Base-by-base conservation (phyloP, 2,329 filamentous ascomycete species). In the Trichothecium roseum region DNA sequence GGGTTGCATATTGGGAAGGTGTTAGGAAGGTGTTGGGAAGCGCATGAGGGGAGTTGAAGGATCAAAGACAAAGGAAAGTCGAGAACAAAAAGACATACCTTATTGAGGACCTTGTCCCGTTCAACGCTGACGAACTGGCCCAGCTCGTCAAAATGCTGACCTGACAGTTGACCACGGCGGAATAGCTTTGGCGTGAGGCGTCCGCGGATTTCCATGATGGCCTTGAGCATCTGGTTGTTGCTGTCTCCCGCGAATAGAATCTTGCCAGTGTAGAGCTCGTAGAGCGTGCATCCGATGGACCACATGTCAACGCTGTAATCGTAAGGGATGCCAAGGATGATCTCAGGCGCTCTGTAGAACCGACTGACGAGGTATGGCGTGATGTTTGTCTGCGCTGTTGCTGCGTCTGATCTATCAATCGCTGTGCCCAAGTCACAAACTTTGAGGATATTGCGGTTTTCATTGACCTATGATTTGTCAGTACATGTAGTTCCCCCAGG, bases 371-470 rank as follows among this genome's bases (percentile, higher is more conserved):
- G 78, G 53, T 96, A 96, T 10, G 87, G 87, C 1, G 87, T 94
- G 42, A 94, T 83, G 51, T 94, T 86, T 43, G 84, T 91, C 39
- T 76, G 70, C 8, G 71, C 69, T n/a, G 70, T 76, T 15, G 71
- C 72, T 2, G 73, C 73, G 48, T 98, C 91, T 10, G 84, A 82
- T 37, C 82, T 79, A 50, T 94, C 84, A 38, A 89, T 89, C 18
- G 91, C 91, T n/a, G 91, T 96, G 36, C 91, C 91, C 53, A 98
- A 63, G 68, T 98, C 91, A 56, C 88, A 95, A 36, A 98, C 84
- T 59, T 98, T 98, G 51, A 98, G 73, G 18, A 86, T 61, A 46
- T 81, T 94, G 40, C 84, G 80, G 40, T 69, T 77, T 45, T 94
- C 85, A 47, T 89, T 91, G 45, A 89, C 73, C 72, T 77, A 39